Base-by-base conservation (phyloP, 1,284 basidiomycete species). In the Cutaneotrichosporon cyanovorans region DNA sequence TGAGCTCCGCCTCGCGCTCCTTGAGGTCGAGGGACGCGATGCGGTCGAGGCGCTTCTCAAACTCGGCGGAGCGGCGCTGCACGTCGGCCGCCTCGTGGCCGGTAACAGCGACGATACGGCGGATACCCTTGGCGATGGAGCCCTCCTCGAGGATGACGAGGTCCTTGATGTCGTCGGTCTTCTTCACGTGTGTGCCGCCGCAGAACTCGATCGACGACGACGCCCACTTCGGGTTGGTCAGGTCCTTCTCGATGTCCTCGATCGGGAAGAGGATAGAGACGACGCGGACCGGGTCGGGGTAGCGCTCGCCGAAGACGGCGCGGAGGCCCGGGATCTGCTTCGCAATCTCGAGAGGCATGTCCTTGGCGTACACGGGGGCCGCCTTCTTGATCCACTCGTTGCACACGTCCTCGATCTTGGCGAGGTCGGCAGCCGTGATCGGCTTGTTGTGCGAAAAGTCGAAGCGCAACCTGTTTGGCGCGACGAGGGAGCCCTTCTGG, bases 361-460 rank as follows among this genome's bases (percentile, higher is more conserved):
- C 90, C 68, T 89, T 84, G 64, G 86, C 82, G 68, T 77, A 95
- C 18, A 98, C 93, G 44, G 78, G 80, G 51, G 91, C 88, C 59
- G 95, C 88, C 66, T 79, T 82, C 65, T 80, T 80, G 69, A 99
- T 86, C 89, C 91, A 98, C 46, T 87, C 84, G 57, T 84, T 76
- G 62, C 82, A 86, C 72, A 89, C 82, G 6, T 72, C 70, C 71
- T 97, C 92, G 59, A 99, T 92, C 71, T 84, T 83, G 38, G 73
- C 65, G 36, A 98, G 77, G 49, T 97, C 92, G 2, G 78, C 68
- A 1, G 81, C 67, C 15, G 79, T 68, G 52, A 97, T 85, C 52
- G 84, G 83, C 11, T 88, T 79, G 73, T 95, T 96, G 76, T 98
- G 92, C 21, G 88, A 92, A 72, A 98, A 98, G 72, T 99, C 95